Conservation (phyloP, 805 yeast species). For the Ogataea pilisensis region DNA sequence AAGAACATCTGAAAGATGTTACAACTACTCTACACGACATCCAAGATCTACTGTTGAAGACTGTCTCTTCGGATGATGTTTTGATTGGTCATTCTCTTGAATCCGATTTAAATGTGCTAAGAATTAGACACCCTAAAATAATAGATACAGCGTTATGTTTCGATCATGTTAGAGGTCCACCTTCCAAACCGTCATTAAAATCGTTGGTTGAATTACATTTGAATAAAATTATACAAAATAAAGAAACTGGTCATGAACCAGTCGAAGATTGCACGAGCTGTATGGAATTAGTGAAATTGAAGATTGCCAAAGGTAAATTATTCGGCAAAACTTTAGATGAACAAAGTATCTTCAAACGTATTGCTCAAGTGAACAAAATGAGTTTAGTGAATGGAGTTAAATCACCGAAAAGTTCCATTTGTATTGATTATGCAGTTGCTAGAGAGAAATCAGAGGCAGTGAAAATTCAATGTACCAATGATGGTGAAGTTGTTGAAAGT, state of each 20-base stretch:
- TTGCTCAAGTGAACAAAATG: conserved; percentile 25
- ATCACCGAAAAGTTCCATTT: conserved; percentile 24
- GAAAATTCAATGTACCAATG: conserved; percentile 31
- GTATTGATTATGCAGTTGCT: conserved; percentile 19
- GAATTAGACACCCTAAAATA: conserved; percentile 64
- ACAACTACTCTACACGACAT: conserved; percentile 64
- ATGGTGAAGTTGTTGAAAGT: conserved; percentile 52
- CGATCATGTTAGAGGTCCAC: conserved; percentile 82
- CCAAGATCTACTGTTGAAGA: conserved; percentile 48
- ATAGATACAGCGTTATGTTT: conserved; percentile 77
- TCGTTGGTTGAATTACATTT: conserved; percentile 61
- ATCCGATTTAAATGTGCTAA: conserved; percentile 70
- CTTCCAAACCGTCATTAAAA: conserved; percentile 72
- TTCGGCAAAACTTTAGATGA: conserved; percentile 54
- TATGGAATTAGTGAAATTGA: conserved; percentile 67
- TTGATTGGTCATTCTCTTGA: conserved; percentile 89
- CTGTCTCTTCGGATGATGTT: conserved; percentile 56
- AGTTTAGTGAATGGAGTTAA: conserved; percentile 21
- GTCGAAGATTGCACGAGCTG: conserved; percentile 82
- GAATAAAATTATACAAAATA: conserved; percentile 58
- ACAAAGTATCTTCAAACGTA: conserved; percentile 38
- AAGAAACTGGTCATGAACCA: conserved; percentile 75
- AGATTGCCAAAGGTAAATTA: conserved; percentile 59
- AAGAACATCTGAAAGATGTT: conserved; percentile 56
- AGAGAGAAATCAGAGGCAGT: conserved; percentile 15